Conservation (phyloP, 2,329 filamentous ascomycete genomes). For the Xylariaceae sp. region DNA sequence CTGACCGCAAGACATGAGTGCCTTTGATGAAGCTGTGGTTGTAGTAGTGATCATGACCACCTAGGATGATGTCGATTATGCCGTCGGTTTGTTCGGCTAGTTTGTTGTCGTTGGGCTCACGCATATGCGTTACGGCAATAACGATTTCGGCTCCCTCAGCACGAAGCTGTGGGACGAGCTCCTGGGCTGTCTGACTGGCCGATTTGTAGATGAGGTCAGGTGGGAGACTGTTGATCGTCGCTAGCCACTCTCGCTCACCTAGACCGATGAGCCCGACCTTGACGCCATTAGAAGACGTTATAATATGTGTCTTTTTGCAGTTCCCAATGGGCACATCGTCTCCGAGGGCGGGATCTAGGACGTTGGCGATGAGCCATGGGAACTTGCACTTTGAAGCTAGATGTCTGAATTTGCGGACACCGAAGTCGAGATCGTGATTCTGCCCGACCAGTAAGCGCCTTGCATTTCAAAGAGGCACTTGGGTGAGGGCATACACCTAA, state of each 20-base stretch:
- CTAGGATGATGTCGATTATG: constrained; percentile 82
- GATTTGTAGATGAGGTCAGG: constrained; percentile 83
- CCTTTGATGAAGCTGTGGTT: constrained; percentile 77
- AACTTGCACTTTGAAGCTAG: constrained; percentile 78
- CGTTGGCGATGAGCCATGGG: constrained; percentile 89
- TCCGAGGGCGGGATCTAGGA: constrained; percentile 82
- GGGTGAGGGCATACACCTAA: constrained; percentile 67
- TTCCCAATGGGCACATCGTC: constrained; percentile 76
- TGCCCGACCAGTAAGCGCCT: constrained; percentile 42
- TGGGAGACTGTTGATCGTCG: constrained; percentile 84
- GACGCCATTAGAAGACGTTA: constrained; percentile 81
- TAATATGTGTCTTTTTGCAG: constrained; percentile 74
- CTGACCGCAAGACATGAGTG: constrained; percentile 83
- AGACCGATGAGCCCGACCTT: constrained; percentile 86
- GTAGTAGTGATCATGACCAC: constrained; percentile 92
- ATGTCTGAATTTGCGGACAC: constrained; percentile 78
- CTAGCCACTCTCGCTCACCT: constrained; percentile 87
- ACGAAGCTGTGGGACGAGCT: constrained; percentile 75
- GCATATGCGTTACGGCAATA: constrained; percentile 81
- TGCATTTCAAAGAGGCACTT: not conserved
- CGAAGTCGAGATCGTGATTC: constrained; percentile 95
- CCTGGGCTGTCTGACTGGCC: constrained; percentile 74
- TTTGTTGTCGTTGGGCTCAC: constrained; percentile 89
- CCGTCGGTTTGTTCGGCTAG: constrained; percentile 76
- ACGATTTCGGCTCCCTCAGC: constrained; percentile 82